A percentile compares a stretch with the other conserved stretches of the same genome.
These are phyloP conservation scores for Pyrrhoderma noxium DNA, from an alignment of 1,284 basidiomycete species.

Conservation along the genomic window DNA sequence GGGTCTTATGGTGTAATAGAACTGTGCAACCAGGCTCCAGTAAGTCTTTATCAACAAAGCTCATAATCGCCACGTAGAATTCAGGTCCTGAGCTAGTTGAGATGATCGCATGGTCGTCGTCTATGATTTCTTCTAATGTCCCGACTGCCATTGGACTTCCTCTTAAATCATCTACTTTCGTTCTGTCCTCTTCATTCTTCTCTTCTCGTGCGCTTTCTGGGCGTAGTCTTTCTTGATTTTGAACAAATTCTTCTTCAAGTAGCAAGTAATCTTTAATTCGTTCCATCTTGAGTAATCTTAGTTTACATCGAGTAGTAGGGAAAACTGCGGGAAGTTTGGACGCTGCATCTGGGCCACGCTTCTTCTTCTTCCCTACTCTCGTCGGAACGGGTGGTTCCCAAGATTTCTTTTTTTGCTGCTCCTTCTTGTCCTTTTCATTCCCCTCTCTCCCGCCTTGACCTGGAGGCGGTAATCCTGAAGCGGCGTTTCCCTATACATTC, in stretches of 20 bases:
- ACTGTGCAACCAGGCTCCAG: slow-evolving; percentile 96
- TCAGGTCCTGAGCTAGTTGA: slow-evolving; percentile 94
- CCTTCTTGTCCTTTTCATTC: slow-evolving; percentile 49
- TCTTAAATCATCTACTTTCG: slow-evolving; percentile 90
- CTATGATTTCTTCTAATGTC: slow-evolving; percentile 97
- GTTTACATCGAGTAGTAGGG: slow-evolving; percentile 91
- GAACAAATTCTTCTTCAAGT: slow-evolving; percentile 96
- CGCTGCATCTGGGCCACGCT: slow-evolving; percentile 85
- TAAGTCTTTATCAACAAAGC: slow-evolving; percentile 97
- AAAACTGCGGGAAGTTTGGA: slow-evolving; percentile 91
- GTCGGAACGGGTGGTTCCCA: slow-evolving; percentile 99
- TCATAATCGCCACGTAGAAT: slow-evolving; percentile 98
- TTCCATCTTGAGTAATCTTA: slow-evolving; percentile 95
- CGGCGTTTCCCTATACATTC: slow-evolving; percentile 61
- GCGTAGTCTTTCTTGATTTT: slow-evolving; percentile 88
- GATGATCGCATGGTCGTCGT: slow-evolving; percentile 99
- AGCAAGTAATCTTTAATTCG: slow-evolving; percentile 98
- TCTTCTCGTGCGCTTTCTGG: slow-evolving; percentile 82
- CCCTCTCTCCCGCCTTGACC: slow-evolving; percentile 19
- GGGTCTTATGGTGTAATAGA: slow-evolving; percentile 93
- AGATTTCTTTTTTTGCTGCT: slow-evolving; percentile 79
- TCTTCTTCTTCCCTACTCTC: slow-evolving; percentile 92
- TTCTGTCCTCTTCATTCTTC: slow-evolving; percentile 93
- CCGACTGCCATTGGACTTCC: slow-evolving; percentile 97
- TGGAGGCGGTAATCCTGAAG: slow-evolving; percentile 60